A percentile compares a stretch with the other conserved stretches of the same genome.
Conservation (phyloP, 1,284 basidiomycete genomes). For the Sporisorium sorghi region DNA sequence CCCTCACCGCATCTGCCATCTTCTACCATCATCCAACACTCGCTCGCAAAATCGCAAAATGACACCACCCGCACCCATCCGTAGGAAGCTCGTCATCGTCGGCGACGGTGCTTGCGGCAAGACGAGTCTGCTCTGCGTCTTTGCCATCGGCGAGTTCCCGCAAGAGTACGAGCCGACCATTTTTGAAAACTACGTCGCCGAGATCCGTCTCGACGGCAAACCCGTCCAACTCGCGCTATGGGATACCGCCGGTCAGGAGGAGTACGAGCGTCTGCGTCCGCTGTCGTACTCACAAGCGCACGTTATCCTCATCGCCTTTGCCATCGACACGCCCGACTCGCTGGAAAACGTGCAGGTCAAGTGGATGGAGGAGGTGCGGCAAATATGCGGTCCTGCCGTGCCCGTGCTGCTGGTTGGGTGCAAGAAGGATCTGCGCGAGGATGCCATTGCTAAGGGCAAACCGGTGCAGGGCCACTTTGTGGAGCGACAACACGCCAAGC, state of each 20-base stretch:
- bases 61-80: slow-evolving; percentile 74
- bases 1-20: background rate
- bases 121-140: slow-evolving; percentile 72
- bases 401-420: slow-evolving; percentile 87
- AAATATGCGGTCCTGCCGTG: slow-evolving; percentile 72
- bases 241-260: slow-evolving; percentile 97
- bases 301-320: slow-evolving; percentile 96
- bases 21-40: background rate
- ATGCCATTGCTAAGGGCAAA: slow-evolving; percentile 69
- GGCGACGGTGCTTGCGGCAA: slow-evolving; percentile 72
- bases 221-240: slow-evolving; percentile 93
- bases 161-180: slow-evolving; percentile 85
- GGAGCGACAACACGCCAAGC: slow-evolving; percentile 70
- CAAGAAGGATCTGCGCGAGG: slow-evolving; percentile 82
- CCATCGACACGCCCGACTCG: slow-evolving; percentile 95
- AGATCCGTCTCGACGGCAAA: slow-evolving; percentile 95
- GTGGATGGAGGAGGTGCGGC: slow-evolving; percentile 78
- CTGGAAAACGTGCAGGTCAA: slow-evolving; percentile 94
- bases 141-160: slow-evolving; percentile 95
- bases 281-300: slow-evolving; percentile 98
- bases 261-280: slow-evolving; percentile 92
- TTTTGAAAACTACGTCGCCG: slow-evolving; percentile 98
- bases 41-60: too few relatives aligned
- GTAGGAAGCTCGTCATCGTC: slow-evolving; percentile 90
- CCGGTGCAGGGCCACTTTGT: slow-evolving; percentile 66